Conservation (phyloP, 2,329 filamentous ascomycete species). For the Dothideomycetidae sp. region DNA sequence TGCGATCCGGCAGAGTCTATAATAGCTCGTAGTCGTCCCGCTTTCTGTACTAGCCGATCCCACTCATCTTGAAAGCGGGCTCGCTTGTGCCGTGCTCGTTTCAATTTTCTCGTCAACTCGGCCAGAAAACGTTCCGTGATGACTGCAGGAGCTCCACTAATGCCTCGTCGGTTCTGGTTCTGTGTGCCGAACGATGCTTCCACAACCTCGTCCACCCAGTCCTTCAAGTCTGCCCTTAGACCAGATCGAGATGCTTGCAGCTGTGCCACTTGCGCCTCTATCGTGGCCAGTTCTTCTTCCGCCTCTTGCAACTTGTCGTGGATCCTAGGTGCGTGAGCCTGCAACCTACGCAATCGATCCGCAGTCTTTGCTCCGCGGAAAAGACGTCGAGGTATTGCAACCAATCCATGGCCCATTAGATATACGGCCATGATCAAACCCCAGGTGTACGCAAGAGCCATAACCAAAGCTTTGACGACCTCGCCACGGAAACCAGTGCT, state of each 20-base stretch:
- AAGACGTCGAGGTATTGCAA: slow-evolving; percentile 71
- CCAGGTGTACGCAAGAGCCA: slow-evolving; percentile 93
- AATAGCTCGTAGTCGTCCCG: slow-evolving; percentile 62
- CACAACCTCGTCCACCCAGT: slow-evolving; percentile 91
- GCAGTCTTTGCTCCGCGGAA: slow-evolving; percentile 68
- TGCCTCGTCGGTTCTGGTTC: slow-evolving; percentile 22
- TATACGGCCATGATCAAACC: slow-evolving; percentile 85
- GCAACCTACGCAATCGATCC: slow-evolving; percentile 57
- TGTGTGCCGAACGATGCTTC: slow-evolving; percentile 48
- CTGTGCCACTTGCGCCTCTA: slow-evolving; percentile 68
- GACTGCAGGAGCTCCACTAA: slow-evolving; percentile 50
- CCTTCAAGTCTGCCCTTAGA: slow-evolving; percentile 58
- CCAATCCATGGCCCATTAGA: slow-evolving; percentile 91
- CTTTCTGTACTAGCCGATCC: slow-evolving; percentile 62
- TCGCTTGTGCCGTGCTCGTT: slow-evolving; percentile 68
- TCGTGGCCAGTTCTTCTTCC: slow-evolving; percentile 59
- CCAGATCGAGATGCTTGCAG: slow-evolving; percentile 69
- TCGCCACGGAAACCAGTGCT: slow-evolving; percentile 48
- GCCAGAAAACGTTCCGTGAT: slow-evolving; percentile 90
- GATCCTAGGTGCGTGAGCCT: slow-evolving; percentile 62
- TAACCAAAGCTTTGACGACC: slow-evolving; percentile 69
- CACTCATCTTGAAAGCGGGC: slow-evolving; percentile 75
- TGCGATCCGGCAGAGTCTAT: slow-evolving; percentile 72
- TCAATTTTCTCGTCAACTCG: slow-evolving; percentile 68
- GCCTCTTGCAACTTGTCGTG: slow-evolving; percentile 84